phyloP scores from a whole-genome alignment of 176 grass and related monocot genomes.

The Hordeum marinum region DNA sequence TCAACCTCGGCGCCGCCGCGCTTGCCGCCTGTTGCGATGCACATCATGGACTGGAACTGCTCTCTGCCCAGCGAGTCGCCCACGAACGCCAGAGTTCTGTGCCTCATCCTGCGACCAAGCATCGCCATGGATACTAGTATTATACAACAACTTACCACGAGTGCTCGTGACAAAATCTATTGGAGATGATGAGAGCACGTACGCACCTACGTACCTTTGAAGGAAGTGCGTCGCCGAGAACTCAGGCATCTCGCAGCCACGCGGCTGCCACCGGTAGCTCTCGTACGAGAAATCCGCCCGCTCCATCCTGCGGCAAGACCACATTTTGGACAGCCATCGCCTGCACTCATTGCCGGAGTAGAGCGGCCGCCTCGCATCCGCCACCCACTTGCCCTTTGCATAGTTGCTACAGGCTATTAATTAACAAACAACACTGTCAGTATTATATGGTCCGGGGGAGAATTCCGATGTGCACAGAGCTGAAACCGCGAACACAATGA shows the following conservation, averaged over 20 bases:
- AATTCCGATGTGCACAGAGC: neutral
- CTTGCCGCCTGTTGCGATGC: conserved; percentile 74
- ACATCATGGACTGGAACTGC: conserved; percentile 95
- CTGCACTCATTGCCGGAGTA: conserved; percentile 81
- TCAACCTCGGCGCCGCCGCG: conserved; percentile 43
- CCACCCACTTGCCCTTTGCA: conserved; percentile 79
- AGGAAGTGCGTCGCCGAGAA: conserved; percentile 55
- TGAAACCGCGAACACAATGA: neutral
- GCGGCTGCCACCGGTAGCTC: conserved; percentile 68
- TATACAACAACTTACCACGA: neutral
- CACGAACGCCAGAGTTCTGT: conserved; percentile 79
- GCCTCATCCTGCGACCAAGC: conserved; percentile 53
- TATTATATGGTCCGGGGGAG: neutral
- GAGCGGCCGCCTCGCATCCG: conserved; percentile 52
- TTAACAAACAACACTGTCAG: neutral
- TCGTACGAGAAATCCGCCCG: conserved; percentile 68
- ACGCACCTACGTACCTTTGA: conserved; percentile 50
- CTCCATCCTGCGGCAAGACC: conserved; percentile 77
- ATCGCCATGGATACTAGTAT: neutral
- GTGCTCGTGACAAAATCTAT: neutral
- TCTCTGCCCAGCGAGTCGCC: conserved; percentile 90
- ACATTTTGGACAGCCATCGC: conserved; percentile 64
- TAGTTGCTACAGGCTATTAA: conserved; percentile 74
- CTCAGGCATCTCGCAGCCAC: conserved; percentile 65
- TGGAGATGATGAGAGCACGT: neutral